Evolutionary conservation across 257 asterid species (phyloP), one percentile per base, ranked within the genome.

Genomic region (Fraxinus cuspidata): DNA sequence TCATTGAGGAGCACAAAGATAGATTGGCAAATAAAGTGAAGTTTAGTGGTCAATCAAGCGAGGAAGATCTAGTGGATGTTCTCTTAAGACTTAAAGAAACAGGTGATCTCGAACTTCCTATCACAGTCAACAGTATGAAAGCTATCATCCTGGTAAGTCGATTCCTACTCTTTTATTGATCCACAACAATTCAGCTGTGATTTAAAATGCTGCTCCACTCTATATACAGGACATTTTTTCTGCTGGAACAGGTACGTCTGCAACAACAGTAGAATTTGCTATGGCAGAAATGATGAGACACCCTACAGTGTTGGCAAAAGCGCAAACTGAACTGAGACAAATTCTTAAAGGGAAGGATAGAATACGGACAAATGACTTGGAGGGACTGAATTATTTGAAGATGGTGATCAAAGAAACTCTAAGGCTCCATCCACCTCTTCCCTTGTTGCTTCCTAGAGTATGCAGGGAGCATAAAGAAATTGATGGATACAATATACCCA

Each of bases 231-330:
- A 83, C 21, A 34, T 83, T 34, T 66, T 83, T 5, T 53, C 32
- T 25, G 81, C 80, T 34, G 80, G 86, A 47, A 80, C 58, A 2
- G 82, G 74, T 23, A 80, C 81, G 11, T 49, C 82, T n/a, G 69
- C 84, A 11, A 74, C 76, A 10, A 35, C 40, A 6, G 10, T 77
- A 29, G 84, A 70, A 10, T 80, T 79, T 75, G 74, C 87, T n/a
- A 83, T 80, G 82, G 44, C 80, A 28, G 80, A 83, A 77, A 60
- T 80, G 82, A 60, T 80, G n/a, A 80, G 74, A 68, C 81, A 83
- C 28, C 78, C 84, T 2, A 34, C 29, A 28, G 67, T 75, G 37
- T 31, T 79, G 60, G 75, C 29, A 12, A 80, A 73, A 66, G 87
- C 78, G 21, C 82, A 71, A 25, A 71, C 31, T 16, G 87, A 83